Evolutionary conservation across 2,329 filamentous ascomycete genomes (phyloP).

Genomic region (Pyrenophora graminea): DNA sequence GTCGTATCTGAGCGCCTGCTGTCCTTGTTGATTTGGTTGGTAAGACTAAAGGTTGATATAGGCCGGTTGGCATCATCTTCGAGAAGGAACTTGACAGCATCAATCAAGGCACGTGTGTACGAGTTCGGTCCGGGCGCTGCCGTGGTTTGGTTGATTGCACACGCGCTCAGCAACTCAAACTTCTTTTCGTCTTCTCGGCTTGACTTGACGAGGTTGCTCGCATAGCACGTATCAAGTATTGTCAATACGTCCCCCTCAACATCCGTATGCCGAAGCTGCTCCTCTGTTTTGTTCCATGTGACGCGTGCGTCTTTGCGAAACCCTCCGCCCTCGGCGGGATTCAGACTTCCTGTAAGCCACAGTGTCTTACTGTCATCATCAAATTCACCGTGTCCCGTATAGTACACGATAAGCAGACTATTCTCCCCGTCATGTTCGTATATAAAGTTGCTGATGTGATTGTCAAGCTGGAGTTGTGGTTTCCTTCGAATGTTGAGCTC

Average conservation of each 20-base stretch:
- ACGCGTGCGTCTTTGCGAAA: slow-evolving; percentile 33
- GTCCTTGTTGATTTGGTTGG: slow-evolving; percentile 33
- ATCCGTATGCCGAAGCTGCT: slow-evolving; percentile 31
- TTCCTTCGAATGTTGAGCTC: slow-evolving; percentile 39
- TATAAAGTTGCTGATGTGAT: slow-evolving; percentile 34
- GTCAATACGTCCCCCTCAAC: slow-evolving; percentile 43
- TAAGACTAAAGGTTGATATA: slow-evolving; percentile 39
- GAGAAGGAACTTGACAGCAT: slow-evolving; percentile 31
- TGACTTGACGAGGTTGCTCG: slow-evolving; percentile 42
- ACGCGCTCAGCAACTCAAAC: slow-evolving; percentile 43
- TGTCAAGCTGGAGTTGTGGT: slow-evolving; percentile 42
- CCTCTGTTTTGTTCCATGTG: slow-evolving; percentile 44
- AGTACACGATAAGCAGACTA: slow-evolving; percentile 47
- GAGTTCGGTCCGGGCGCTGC: slow-evolving; percentile 35
- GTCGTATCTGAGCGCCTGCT: slow-evolving; percentile 31
- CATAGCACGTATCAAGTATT: slow-evolving; percentile 48
- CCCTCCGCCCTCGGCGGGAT: slow-evolving; percentile 19
- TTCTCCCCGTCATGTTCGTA: slow-evolving; percentile 35
- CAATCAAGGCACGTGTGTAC: slow-evolving; percentile 44
- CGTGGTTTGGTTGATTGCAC: slow-evolving; percentile 33
- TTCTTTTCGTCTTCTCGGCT: slow-evolving; percentile 28
- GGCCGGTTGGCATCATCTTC: slow-evolving; percentile 25
- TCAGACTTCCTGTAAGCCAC: slow-evolving; percentile 30
- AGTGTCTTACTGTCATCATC: slow-evolving; percentile 26
- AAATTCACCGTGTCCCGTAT: slow-evolving; percentile 45